Evolutionary conservation across 331 rosid genomes (phyloP), one percentile per base, ranked within the genome.

Genomic region (Dryas integrifolia): DNA sequence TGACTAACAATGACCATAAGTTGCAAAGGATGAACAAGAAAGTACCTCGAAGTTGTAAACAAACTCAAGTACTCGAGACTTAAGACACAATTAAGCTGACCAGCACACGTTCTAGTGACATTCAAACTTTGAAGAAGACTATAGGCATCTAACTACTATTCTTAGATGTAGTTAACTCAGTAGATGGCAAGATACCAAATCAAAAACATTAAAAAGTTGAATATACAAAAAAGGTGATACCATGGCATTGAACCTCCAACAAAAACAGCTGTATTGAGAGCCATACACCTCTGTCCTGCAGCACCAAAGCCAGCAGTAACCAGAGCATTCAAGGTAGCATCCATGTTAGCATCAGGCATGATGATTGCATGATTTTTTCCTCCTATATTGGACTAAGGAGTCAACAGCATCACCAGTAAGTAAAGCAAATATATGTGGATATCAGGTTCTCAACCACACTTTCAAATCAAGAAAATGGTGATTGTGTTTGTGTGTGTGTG

Each of bases 261-360:
- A 77, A 88, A 88, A 67, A 88, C 41, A 75, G 75, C 89, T 11
- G 77, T 84, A 66, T 64, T 78, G 46, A 82, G 82, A 63, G 86
- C 75, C 89, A 84, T 82, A 80, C 80, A 79, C 70, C 79, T 76
- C 75, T 87, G 87, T 70, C 89, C 94, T 41, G 76, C 86, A 11
- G 72, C 86, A 82, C 87, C 85, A 81, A 88, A 88, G 38, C 85
- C 83, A 69, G 88, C 84, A 75, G 76, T 69, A 72, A 85, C 80
- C 60, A 88, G 74, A 74, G 84, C 85, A 74, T 79, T 73, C 76
- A 88, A 57, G 16, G 89, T 77, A 67, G 89, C 86, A 84, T 85
- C 89, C 82, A 79, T 55, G 55, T 73, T 84, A 74, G 91, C 91
- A 81, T 88, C 89, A 0, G 94, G 89, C 91, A 88, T 84, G 52